Evolutionary conservation across 78 protist species (phyloP).

Genomic region (Dictyostelium brefeldianum): DNA sequence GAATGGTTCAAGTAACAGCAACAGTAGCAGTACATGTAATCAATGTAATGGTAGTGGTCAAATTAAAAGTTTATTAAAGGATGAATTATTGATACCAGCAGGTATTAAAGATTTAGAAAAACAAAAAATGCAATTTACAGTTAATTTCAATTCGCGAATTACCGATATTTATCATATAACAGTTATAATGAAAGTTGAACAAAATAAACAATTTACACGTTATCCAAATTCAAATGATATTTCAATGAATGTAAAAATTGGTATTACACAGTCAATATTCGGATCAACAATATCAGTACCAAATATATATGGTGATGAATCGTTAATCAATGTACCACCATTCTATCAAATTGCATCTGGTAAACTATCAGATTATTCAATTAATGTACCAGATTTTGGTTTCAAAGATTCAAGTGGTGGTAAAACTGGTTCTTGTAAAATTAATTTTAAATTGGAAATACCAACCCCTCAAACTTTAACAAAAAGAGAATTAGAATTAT

Average conservation of each 20-base stretch:
- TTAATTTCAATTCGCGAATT: not conserved
- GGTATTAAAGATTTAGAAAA: conserved; percentile 36
- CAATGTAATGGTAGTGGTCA: conserved; percentile 44
- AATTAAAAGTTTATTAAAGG: not conserved
- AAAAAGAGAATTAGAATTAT: conserved; percentile 32
- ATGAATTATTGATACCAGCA: conserved; percentile 57
- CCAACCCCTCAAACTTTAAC: conserved; percentile 3
- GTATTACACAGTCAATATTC: conserved; percentile 49
- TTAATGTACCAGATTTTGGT: conserved; percentile 6
- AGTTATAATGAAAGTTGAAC: conserved; percentile 20
- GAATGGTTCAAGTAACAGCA: not conserved
- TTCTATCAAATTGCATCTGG: not conserved
- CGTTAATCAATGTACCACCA: conserved; percentile 14
- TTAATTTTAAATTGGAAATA: conserved; percentile 3
- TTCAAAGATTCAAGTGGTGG: conserved; percentile 73
- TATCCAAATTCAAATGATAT: conserved; percentile 30
- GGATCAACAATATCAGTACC: conserved; percentile 20
- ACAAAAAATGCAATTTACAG: not conserved
- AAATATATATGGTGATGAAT: conserved; percentile 18
- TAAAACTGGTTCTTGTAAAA: conserved; percentile 4
- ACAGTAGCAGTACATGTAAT: not conserved
- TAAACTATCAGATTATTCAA: not conserved
- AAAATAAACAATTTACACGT: conserved; percentile 11
- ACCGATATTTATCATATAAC: conserved; percentile 23
- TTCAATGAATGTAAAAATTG: not conserved